These are phyloP conservation scores for Candida glucosophila DNA, from an alignment of 1,139 yeast genomes.

Conservation along the genomic window DNA sequence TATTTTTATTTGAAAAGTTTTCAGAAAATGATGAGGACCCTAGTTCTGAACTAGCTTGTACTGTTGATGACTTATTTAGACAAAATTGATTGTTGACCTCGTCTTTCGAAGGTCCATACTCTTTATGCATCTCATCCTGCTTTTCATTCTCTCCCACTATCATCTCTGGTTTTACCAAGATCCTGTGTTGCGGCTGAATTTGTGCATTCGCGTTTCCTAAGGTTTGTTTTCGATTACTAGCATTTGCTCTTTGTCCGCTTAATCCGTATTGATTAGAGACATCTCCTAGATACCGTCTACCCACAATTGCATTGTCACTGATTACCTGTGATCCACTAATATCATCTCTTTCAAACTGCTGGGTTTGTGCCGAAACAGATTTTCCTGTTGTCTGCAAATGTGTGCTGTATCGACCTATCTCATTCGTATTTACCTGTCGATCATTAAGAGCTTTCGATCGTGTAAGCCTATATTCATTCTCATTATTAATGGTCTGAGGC, in stretches of 20 bases:
- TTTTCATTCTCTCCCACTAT: not conserved
- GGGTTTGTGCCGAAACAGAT: slow-evolving; percentile 2
- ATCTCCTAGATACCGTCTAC: slow-evolving; percentile 31
- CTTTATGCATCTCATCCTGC: not conserved
- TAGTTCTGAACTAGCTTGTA: too few relatives aligned
- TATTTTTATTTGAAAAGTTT: slow-evolving; percentile 4
- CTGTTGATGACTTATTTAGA: too few relatives aligned
- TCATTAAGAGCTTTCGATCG: slow-evolving; percentile 17
- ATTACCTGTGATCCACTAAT: slow-evolving; percentile 1
- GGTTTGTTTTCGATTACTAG: slow-evolving; percentile 20
- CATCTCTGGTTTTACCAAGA: slow-evolving; percentile 2
- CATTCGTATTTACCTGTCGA: not conserved
- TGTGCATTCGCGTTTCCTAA: slow-evolving; percentile 29
- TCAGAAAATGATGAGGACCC: slow-evolving; percentile 1
- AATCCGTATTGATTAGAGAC: slow-evolving; percentile 31
- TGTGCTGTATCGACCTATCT: slow-evolving; percentile 1
- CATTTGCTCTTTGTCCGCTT: slow-evolving; percentile 5
- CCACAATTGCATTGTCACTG: slow-evolving; percentile 5
- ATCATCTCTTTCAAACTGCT: not conserved
- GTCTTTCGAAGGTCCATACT: not conserved
- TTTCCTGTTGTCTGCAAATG: too few relatives aligned
- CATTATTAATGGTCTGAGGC: slow-evolving; percentile 34
- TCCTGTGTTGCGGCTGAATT: slow-evolving; percentile 11
- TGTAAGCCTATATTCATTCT: slow-evolving; percentile 32
- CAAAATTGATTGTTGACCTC: not conserved